A percentile compares a stretch with the other conserved stretches of the same genome.
These are phyloP conservation scores for Kluyveromyces sp. DNA, from an alignment of 1,139 yeast genomes.

Conservation along the genomic window DNA sequence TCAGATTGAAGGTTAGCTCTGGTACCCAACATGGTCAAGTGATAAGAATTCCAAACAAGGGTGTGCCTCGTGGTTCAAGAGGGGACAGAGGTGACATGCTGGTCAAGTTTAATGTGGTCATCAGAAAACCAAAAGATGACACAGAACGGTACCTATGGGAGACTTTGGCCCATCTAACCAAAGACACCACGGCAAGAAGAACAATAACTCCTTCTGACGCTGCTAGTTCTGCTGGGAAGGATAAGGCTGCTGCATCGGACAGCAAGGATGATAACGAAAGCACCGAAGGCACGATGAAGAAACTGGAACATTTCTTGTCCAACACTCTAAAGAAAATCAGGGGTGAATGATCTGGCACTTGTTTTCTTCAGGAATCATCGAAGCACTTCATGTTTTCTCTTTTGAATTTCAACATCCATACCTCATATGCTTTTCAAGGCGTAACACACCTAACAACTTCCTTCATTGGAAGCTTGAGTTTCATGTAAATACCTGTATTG, in stretches of 20 bases:
- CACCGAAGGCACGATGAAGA: constrained; percentile 51
- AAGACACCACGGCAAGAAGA: constrained; percentile 72
- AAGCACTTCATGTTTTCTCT: no score
- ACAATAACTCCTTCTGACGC: constrained; percentile 34
- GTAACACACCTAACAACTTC: background rate
- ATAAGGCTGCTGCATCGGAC: constrained; percentile 28
- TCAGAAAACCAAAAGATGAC: constrained; percentile 71
- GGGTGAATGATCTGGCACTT: constrained; percentile 26
- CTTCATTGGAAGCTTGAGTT: background rate
- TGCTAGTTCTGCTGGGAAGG: constrained; percentile 39
- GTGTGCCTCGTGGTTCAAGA: constrained; percentile 62
- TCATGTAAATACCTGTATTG: background rate
- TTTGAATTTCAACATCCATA: no score
- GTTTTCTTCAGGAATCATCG: no score
- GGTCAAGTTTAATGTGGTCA: constrained; percentile 64
- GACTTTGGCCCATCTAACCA: constrained; percentile 85
- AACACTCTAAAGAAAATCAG: constrained; percentile 54
- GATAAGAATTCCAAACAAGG: constrained; percentile 77
- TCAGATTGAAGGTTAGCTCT: constrained; percentile 75
- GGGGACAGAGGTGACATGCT: constrained; percentile 74
- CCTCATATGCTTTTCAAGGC: background rate
- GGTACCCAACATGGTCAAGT: constrained; percentile 78
- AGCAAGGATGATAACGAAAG: constrained; percentile 34
- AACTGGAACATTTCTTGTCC: constrained; percentile 57
- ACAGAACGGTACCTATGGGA: constrained; percentile 88